Evolutionary conservation across 1,284 basidiomycete genomes (phyloP).

Genomic region (Sporisorium scitamineum): DNA sequence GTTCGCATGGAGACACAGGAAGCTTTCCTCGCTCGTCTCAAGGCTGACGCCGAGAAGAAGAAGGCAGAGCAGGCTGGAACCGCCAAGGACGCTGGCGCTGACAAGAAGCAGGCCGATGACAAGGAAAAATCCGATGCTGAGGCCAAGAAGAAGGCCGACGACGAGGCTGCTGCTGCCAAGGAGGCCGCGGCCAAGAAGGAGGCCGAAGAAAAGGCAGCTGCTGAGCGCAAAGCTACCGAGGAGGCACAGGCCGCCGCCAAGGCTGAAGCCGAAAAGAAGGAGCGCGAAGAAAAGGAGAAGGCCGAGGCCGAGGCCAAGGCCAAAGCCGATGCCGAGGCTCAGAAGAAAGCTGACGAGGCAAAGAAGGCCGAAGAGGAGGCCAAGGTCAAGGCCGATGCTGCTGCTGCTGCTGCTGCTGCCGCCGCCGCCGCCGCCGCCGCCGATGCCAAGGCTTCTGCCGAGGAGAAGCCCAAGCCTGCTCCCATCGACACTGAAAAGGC

Average conservation of each 20-base stretch:
- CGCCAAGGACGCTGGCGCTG: slow-evolving; percentile 40
- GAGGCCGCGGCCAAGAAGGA: slow-evolving; percentile 39
- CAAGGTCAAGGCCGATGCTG: slow-evolving; percentile 39
- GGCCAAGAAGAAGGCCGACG: slow-evolving; percentile 48
- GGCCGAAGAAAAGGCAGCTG: slow-evolving; percentile 42
- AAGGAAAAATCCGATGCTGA: slow-evolving; percentile 39
- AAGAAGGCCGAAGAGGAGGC: slow-evolving; percentile 49
- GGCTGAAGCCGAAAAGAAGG: slow-evolving; percentile 45
- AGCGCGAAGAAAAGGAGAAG: slow-evolving; percentile 43
- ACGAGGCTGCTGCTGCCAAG: slow-evolving; percentile 47
- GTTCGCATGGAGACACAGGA: slow-evolving; percentile 61
- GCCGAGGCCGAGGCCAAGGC: slow-evolving; percentile 29
- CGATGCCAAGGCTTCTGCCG: slow-evolving; percentile 43
- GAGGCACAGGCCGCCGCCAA: slow-evolving; percentile 40
- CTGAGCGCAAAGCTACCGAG: slow-evolving; percentile 45
- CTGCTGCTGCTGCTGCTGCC: slow-evolving; percentile 27
- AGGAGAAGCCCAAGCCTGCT: slow-evolving; percentile 48
- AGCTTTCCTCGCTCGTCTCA: slow-evolving; percentile 62
- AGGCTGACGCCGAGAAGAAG: slow-evolving; percentile 56
- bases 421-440: slow-evolving; percentile 37
- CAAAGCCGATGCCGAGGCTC: slow-evolving; percentile 32
- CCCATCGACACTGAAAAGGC: slow-evolving; percentile 52
- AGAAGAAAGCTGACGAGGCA: slow-evolving; percentile 37
- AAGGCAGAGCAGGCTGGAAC: slow-evolving; percentile 48
- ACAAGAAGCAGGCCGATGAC: slow-evolving; percentile 43